Evolutionary conservation across 2,329 filamentous ascomycete species (phyloP), one percentile per base, ranked within the genome.

Genomic region (Aspergillus sp.): DNA sequence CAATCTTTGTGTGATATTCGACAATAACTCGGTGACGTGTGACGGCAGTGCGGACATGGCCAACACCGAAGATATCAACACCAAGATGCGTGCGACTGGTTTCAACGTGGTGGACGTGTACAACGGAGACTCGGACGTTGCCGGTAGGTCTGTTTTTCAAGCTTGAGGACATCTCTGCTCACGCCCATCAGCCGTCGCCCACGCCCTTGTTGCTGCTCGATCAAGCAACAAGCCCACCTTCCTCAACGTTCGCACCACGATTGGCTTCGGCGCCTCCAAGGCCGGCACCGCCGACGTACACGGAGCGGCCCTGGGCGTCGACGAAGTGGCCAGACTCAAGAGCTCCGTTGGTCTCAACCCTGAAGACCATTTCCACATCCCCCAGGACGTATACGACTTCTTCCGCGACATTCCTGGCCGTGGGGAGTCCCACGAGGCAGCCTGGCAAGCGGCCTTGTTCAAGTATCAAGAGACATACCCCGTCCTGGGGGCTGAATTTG

Each of bases 1-100:
- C 61, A 82, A 82, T 56, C 61, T 82, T 1, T 73, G 72, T 4
- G 60, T 82, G 27, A 74, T 81, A 37, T 82, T 82, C 50, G 79
- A 82, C 50, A 81, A 82, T 60, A 81, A 82, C 57, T 74, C 78
- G 52, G 66, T 82, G 38, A 81, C 77, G 5, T 81, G 78, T 52
- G 78, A 81, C 45, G 78, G 79, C 1, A 71, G 69, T 2, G 70
- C 80, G 3, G 76, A 80, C 56, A 63, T 73, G 29, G 70, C 70
- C 2, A 79, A 77, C 47, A 76, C 70, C 0, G 78, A 82, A 51
- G 76, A 81, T 37, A 65, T 79, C 51, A 79, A 81, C 44, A 60
- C 67, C 4, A 81, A 81, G 60, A 80, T 81, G 77, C 60, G 67
- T 7, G 76, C 77, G 19, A 75, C 70, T 36, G 76, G 76, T 2